Evolutionary conservation across 2,329 filamentous ascomycete species (phyloP).

Genomic region (Fusarium hostae): DNA sequence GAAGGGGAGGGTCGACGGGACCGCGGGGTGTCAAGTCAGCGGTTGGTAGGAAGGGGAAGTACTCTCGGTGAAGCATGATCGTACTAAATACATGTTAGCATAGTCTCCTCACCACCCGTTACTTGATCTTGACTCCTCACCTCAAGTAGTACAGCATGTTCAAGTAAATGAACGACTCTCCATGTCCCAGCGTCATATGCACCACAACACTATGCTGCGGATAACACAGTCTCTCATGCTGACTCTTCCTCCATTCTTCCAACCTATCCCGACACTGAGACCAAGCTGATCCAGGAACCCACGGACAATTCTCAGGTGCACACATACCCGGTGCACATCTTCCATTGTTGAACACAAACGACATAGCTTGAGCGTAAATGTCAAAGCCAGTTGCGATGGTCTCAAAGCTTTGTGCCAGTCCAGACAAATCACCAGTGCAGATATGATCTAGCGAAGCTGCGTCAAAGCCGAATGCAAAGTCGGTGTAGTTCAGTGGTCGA

Average conservation of each 20-base stretch:
- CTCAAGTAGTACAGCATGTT: slow-evolving; percentile 58
- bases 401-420: slow-evolving; percentile 41
- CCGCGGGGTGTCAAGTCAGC: slow-evolving; percentile 49
- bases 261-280: slow-evolving; percentile 45
- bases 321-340: slow-evolving; percentile 54
- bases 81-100: slow-evolving; percentile 41
- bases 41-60: slow-evolving; percentile 56
- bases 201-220: slow-evolving; percentile 52
- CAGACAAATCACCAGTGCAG: not conserved
- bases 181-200: slow-evolving; percentile 53
- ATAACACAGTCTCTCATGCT: slow-evolving; percentile 51
- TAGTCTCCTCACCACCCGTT: not conserved
- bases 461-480: slow-evolving; percentile 54
- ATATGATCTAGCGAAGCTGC: not conserved
- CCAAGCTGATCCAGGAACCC: slow-evolving; percentile 52
- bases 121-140: slow-evolving; percentile 30
- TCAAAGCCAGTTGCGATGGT: slow-evolving; percentile 57
- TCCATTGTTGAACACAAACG: slow-evolving; percentile 56
- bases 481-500: slow-evolving; percentile 48
- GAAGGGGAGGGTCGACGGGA: slow-evolving; percentile 53
- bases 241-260: slow-evolving; percentile 50
- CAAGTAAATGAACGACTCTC: slow-evolving; percentile 55
- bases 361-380: slow-evolving; percentile 55
- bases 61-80: slow-evolving; percentile 57
- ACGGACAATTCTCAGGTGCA: slow-evolving; percentile 53